Conservation (phyloP, 192 early-diverging fungal species). For the Backusella mclennaniae region DNA sequence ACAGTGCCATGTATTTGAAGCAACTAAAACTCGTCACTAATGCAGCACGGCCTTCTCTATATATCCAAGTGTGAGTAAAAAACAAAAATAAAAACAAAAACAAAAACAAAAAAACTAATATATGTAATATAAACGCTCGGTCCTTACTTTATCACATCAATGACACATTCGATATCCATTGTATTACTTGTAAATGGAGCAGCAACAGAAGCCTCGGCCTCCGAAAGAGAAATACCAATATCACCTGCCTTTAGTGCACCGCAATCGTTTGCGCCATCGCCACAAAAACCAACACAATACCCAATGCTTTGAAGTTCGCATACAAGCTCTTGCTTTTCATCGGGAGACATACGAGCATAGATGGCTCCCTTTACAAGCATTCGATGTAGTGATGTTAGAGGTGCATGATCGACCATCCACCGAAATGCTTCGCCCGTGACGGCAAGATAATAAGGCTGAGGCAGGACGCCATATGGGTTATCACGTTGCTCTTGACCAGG, state of each 20-base stretch:
- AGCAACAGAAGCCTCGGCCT: conserved; percentile 97
- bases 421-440: conserved; percentile 96
- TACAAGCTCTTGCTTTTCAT: conserved; percentile 95
- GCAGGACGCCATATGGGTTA: neutral
- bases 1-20: conserved; percentile 99
- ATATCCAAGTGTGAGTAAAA: neutral
- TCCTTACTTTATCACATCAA: conserved; percentile 75
- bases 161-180: conserved; percentile 90
- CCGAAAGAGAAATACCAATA: conserved; percentile 93
- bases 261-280: conserved; percentile 99
- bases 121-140: neutral
- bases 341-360: conserved; percentile 98
- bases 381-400: conserved; percentile 57
- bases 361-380: conserved; percentile 91
- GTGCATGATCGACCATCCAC: conserved; percentile 85
- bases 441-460: conserved; percentile 69
- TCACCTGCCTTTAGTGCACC: conserved; percentile 96
- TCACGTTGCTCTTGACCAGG: neutral
- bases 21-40: conserved; percentile 97
- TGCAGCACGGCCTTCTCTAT: conserved; percentile 89
- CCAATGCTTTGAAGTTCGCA: conserved; percentile 85
- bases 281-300: conserved; percentile 96
- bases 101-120: neutral
- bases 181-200: conserved; percentile 94
- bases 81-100: conserved; percentile 2